phyloP scores from a whole-genome alignment of 2,329 filamentous ascomycete species.

The Thermothelomyces thermophilus region DNA sequence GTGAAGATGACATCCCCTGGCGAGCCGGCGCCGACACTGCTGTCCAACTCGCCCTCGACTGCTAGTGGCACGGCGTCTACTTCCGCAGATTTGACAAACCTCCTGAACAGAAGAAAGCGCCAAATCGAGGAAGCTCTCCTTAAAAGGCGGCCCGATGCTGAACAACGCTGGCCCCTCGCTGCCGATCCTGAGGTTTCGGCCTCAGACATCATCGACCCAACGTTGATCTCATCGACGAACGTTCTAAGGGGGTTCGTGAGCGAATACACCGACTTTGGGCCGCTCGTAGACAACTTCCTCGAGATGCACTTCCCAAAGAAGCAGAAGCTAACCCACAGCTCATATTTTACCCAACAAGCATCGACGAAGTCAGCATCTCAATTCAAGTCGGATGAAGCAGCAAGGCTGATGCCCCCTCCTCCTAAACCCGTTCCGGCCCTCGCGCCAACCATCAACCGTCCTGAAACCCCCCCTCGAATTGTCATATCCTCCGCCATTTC shows the following conservation, averaged over 20 bases:
- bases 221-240: constrained; percentile 15
- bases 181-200: background rate
- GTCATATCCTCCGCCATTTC: constrained; percentile 24
- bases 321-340: constrained; percentile 19
- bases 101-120: constrained; percentile 14
- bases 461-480: constrained; percentile 15
- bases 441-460: constrained; percentile 18
- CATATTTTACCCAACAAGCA: constrained; percentile 15
- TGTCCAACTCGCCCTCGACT: background rate
- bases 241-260: constrained; percentile 15
- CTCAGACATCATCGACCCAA: constrained; percentile 6
- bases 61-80: background rate
- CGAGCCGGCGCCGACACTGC: background rate
- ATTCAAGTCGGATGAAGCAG: constrained; percentile 1
- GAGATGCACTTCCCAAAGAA: constrained; percentile 25
- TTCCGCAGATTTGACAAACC: constrained; percentile 7
- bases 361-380: background rate
- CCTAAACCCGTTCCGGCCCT: constrained; percentile 15
- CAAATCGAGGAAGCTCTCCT: constrained; percentile 13
- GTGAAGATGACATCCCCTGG: background rate
- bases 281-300: constrained; percentile 25
- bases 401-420: constrained; percentile 14
- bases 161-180: background rate
- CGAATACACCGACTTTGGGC: constrained; percentile 18
- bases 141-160: background rate